These are phyloP conservation scores for Chamaecyparis obtusa DNA, from an alignment of 75 land plant genomes.

Conservation along the genomic window DNA sequence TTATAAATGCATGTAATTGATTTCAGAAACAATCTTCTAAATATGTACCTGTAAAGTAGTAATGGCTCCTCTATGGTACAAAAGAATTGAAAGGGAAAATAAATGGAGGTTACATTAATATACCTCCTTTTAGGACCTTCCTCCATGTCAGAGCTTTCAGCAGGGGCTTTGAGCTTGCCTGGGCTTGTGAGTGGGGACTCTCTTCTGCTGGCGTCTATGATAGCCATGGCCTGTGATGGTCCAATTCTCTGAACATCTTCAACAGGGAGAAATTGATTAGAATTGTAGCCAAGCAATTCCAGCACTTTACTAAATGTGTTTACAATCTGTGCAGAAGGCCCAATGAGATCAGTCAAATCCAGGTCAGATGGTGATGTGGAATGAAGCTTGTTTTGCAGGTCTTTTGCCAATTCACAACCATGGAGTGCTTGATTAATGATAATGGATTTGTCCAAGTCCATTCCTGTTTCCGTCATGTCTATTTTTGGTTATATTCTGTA, in stretches of 20 bases:
- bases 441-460: neutral
- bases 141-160: neutral
- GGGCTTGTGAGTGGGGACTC: neutral
- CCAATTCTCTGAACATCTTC: neutral
- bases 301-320: neutral
- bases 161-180: neutral
- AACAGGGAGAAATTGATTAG: neutral
- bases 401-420: constrained; percentile 2
- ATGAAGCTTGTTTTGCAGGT: neutral
- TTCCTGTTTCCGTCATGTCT: neutral
- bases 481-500: neutral
- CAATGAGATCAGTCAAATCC: neutral
- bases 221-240: neutral
- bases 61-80: too few species aligned
- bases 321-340: neutral
- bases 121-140: neutral
- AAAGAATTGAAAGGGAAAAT: too few species aligned
- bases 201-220: neutral
- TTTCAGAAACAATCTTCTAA: too few species aligned
- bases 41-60: too few species aligned
- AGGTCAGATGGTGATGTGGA: neutral
- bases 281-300: neutral
- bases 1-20: too few species aligned
- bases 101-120: neutral
- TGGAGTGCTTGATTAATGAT: neutral